phyloP scores from a whole-genome alignment of 768 basidiomycete genomes.

The Scleroderma citrinum region DNA sequence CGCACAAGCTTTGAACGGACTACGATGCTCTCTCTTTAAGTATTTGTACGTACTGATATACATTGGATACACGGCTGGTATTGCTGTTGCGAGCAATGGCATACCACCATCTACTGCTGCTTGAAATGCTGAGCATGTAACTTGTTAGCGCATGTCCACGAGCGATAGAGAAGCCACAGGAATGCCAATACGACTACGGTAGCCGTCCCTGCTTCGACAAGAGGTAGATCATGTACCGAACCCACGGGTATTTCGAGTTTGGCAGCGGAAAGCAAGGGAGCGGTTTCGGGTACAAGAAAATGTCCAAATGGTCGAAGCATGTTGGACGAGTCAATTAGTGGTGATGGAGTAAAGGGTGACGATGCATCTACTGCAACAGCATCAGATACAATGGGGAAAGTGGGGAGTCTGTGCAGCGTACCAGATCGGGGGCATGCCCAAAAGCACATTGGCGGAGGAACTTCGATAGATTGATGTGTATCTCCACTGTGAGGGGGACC shows the following conservation, averaged over 20 bases:
- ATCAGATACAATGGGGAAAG: background rate
- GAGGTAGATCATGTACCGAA: slow-evolving; percentile 21
- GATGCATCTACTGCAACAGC: slow-evolving; percentile 5
- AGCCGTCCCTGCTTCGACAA: slow-evolving; percentile 34
- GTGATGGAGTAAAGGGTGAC: slow-evolving; percentile 7
- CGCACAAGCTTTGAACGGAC: slow-evolving; percentile 10
- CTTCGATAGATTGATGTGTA: slow-evolving; percentile 14
- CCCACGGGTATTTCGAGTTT: slow-evolving; percentile 32
- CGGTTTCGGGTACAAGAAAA: slow-evolving; percentile 13
- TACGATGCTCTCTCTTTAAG: slow-evolving; percentile 7
- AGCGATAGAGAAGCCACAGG: slow-evolving; percentile 26
- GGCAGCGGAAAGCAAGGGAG: slow-evolving; percentile 3
- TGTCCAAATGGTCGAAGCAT: slow-evolving; percentile 14
- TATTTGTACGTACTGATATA: slow-evolving; percentile 28
- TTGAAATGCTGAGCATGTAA: slow-evolving; percentile 20
- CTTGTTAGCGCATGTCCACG: slow-evolving; percentile 18
- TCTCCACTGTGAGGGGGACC: slow-evolving; percentile 19
- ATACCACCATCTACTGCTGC: slow-evolving; percentile 16
- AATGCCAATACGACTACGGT: slow-evolving; percentile 28
- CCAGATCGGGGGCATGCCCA: slow-evolving; percentile 26
- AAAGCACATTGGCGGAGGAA: slow-evolving; percentile 26
- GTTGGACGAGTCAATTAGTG: slow-evolving; percentile 16
- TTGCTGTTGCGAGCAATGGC: slow-evolving; percentile 16
- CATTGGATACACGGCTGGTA: slow-evolving; percentile 5
- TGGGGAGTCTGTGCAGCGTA: slow-evolving; percentile 7